Evolutionary conservation across 2,329 filamentous ascomycete genomes (phyloP), one percentile per base, ranked within the genome.

Genomic region (Parascedosporium putredinis): DNA sequence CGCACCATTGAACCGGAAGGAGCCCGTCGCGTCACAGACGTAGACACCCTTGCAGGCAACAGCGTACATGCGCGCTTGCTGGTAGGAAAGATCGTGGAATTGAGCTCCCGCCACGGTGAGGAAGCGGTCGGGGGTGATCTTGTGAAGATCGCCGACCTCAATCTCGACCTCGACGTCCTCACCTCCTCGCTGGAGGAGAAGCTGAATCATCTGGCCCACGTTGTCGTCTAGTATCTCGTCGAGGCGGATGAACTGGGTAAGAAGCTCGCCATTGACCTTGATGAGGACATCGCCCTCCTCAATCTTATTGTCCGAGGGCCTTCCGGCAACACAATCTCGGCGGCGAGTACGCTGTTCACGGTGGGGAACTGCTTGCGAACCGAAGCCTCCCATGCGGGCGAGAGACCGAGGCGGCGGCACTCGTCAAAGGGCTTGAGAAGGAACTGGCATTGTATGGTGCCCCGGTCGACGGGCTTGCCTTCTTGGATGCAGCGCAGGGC

Each of bases 371-470:
- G 74, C 57, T 86, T 81, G 29, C 93, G 83, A 55, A 95, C 81
- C 51, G 84, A 82, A 33, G 86, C 84, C 70, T 98, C 93, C 83
- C 88, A 94, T 47, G 88, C 78, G 0, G 89, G 76, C 2, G 80
- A 88, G 53, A 98, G 73, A 6, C 93, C 93, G 9, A 98, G 73
- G 52, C 93, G 79, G 50, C 91, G 83, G 65, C 93, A 97, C 65
- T 98, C 94, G 58, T 98, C 94, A 59, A 98, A 98, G 0, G 93
- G 88, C 67, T 97, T 97, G 54, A 98, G 78, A 49, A 97, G 77
- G 77, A 94, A 98, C 64, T 98, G 93, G 54, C 88, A 95, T 67
- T 98, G 93, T 46, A 98, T 95, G n/a, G 93, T 95, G 45, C 93
- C 93, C 58, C 93, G 79, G n/a, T 84, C 81, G 48, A 98, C 83